Percentiles rank a stretch among this genome's conserved stretches.
Evolutionary conservation across 2,329 filamentous ascomycete species (phyloP).

Genomic region (Hymenoscyphus repandus): DNA sequence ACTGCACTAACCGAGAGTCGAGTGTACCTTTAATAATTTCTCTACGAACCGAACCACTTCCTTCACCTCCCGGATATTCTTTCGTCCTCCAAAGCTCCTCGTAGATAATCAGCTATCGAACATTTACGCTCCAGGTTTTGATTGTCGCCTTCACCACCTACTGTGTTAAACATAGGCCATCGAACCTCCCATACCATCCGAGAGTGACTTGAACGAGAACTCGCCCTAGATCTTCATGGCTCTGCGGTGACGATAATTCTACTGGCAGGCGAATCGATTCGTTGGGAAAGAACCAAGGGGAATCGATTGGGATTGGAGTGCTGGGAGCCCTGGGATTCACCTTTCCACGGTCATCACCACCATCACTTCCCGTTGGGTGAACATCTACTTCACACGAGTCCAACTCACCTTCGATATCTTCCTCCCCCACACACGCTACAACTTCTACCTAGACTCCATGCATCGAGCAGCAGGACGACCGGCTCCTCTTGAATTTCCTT

Average conservation of each 20-base stretch:
- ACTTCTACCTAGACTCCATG: constrained; percentile 22
- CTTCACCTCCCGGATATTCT: neutral
- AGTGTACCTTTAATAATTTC: constrained; percentile 1
- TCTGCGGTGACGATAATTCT: constrained; percentile 16
- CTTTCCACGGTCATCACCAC: too few species aligned
- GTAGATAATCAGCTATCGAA: neutral
- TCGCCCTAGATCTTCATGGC: constrained; percentile 21
- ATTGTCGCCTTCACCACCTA: neutral
- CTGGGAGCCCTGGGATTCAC: constrained; percentile 15
- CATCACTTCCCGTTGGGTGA: neutral
- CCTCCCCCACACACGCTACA: constrained; percentile 3
- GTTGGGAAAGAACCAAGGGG: constrained; percentile 8
- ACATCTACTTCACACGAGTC: neutral
- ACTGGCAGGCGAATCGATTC: constrained; percentile 14
- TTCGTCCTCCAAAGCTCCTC: neutral
- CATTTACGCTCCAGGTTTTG: neutral
- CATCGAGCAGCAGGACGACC: constrained; percentile 29
- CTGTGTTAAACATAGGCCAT: neutral
- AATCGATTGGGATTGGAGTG: constrained; percentile 8
- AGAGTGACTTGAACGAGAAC: neutral
- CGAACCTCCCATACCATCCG: too few species aligned
- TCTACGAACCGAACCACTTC: neutral
- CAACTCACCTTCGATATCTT: neutral
- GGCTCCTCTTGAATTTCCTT: constrained; percentile 27
- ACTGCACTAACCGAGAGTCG: constrained; percentile 2